Conservation (phyloP, 768 basidiomycete species). For the Amanita inopinata region DNA sequence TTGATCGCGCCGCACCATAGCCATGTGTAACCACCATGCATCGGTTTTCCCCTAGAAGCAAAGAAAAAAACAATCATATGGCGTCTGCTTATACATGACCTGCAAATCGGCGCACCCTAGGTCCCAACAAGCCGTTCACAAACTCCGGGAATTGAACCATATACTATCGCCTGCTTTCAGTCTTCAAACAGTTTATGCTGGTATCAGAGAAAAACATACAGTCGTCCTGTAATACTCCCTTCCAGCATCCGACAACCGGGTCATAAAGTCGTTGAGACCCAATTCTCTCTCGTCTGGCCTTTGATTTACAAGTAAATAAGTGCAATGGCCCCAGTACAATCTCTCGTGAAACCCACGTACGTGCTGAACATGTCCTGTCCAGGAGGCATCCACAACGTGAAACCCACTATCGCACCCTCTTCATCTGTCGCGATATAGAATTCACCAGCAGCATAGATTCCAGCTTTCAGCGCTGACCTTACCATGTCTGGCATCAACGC, state of each 20-base stretch:
- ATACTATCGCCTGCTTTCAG: slow-evolving; percentile 14
- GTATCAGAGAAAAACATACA: slow-evolving; percentile 9
- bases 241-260: slow-evolving; percentile 15
- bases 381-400: slow-evolving; percentile 24
- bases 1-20: slow-evolving; percentile 18
- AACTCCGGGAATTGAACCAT: slow-evolving; percentile 15
- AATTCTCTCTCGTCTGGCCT: slow-evolving; percentile 19
- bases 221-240: slow-evolving; percentile 18
- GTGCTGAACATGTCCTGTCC: slow-evolving; percentile 22
- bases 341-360: slow-evolving; percentile 13
- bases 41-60: slow-evolving; percentile 17
- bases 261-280: slow-evolving; percentile 19
- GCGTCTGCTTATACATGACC: background rate
- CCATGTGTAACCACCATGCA: slow-evolving; percentile 21
- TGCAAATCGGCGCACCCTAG: slow-evolving; percentile 12
- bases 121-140: slow-evolving; percentile 15
- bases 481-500: slow-evolving; percentile 17
- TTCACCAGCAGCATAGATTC: slow-evolving; percentile 19
- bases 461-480: slow-evolving; percentile 13
- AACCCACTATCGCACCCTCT: slow-evolving; percentile 16
- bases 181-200: background rate
- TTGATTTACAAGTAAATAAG: background rate
- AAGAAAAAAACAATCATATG: background rate
- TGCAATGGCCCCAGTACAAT: background rate
- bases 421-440: slow-evolving; percentile 20